Percentiles rank a stretch among this genome's conserved stretches.
Conservation (phyloP, 2,329 filamentous ascomycete genomes). For the Apiospora sp. region DNA sequence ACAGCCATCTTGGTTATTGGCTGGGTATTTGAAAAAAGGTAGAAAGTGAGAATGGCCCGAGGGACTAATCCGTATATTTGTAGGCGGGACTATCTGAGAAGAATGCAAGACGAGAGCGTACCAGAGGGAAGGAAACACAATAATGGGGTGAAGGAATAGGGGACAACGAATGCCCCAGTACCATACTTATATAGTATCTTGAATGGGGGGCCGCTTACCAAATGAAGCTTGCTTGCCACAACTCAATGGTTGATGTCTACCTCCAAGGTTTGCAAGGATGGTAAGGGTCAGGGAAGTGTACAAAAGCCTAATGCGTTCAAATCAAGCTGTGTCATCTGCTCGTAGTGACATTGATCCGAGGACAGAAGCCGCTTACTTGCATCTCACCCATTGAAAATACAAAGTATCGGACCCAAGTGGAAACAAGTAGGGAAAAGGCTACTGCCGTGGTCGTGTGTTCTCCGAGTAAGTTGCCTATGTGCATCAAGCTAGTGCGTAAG, state of each 20-base stretch:
- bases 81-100: background rate
- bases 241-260: constrained; percentile 22
- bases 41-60: background rate
- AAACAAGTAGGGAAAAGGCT: background rate
- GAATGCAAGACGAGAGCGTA: background rate
- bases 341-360: constrained; percentile 38
- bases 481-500: constrained; percentile 10
- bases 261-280: constrained; percentile 23
- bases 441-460: constrained; percentile 11
- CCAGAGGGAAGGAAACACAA: background rate
- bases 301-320: background rate
- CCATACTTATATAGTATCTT: background rate
- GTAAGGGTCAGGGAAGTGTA: background rate
- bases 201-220: background rate
- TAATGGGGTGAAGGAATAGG: background rate
- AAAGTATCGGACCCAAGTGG: background rate
- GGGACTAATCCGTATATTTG: background rate
- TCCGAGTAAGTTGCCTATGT: constrained; percentile 8
- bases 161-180: background rate
- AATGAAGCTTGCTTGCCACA: constrained; percentile 19
- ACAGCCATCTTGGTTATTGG: constrained; percentile 44
- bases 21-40: background rate
- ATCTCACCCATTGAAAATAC: background rate
- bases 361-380: constrained; percentile 24
- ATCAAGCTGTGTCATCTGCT: constrained; percentile 25